A percentile compares a stretch with the other conserved stretches of the same genome.
Conservation (phyloP, 1,139 yeast genomes). For the Pichia kudriavzevii region DNA sequence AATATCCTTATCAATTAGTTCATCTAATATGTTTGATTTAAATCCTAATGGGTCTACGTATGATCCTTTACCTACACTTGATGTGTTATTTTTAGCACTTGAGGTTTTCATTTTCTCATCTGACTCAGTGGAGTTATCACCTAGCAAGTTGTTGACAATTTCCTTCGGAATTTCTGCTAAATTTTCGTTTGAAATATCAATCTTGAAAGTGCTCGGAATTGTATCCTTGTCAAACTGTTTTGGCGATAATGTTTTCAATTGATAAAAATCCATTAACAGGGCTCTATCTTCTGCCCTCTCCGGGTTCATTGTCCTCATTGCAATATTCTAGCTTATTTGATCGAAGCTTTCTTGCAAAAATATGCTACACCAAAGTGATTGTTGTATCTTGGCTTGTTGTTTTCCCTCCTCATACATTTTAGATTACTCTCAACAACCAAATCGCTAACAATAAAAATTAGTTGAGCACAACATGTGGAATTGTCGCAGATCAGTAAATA, state of each 20-base stretch:
- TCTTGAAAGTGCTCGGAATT: conserved; percentile 19
- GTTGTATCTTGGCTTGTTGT: too few relatives aligned
- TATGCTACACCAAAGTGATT: too few relatives aligned
- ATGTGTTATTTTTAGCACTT: conserved; percentile 16
- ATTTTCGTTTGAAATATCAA: conserved; percentile 25
- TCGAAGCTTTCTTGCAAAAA: too few relatives aligned
- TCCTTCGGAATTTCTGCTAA: conserved; percentile 28
- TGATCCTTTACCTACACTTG: conserved; percentile 8
- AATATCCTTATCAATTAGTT: conserved; percentile 34
- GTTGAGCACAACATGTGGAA: too few relatives aligned
- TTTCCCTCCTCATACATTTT: too few relatives aligned
- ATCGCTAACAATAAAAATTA: too few relatives aligned
- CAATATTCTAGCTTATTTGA: too few relatives aligned
- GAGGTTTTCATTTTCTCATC: conserved; percentile 13
- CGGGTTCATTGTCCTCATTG: conserved; percentile 1
- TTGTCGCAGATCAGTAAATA: too few relatives aligned
- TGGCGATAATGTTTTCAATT: conserved; percentile 35
- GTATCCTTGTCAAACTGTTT: conserved; percentile 32
- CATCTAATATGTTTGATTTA: conserved; percentile 37
- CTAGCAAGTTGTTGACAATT: conserved; percentile 31
- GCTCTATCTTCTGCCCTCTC: conserved; percentile 23
- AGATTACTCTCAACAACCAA: too few relatives aligned
- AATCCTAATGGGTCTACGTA: conserved; percentile 49
- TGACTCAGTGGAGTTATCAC: conserved; percentile 22
- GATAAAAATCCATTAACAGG: conserved; percentile 32